Conservation (phyloP, 176 grass and related monocot genomes). For the Carex pumila region DNA sequence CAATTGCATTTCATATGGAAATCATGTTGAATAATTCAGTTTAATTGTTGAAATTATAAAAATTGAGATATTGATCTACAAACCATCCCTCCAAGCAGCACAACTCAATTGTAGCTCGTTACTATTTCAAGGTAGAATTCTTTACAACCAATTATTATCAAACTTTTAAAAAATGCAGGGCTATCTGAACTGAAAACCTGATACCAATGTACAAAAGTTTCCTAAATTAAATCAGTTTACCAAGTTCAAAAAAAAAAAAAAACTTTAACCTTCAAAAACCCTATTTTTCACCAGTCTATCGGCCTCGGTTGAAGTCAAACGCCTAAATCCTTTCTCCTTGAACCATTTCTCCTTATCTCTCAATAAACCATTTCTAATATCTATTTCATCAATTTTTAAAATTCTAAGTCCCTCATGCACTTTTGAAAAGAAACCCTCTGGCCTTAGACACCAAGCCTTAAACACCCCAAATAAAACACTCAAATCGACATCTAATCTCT, state of each 20-base stretch:
- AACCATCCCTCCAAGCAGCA: neutral
- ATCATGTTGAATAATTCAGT: no score
- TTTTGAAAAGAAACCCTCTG: constrained; percentile 71
- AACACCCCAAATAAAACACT: constrained; percentile 61
- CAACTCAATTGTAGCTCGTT: neutral
- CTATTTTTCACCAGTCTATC: constrained; percentile 58
- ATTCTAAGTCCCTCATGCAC: constrained; percentile 54
- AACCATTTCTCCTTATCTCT: constrained; percentile 35
- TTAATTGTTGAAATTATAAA: no score
- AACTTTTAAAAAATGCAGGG: neutral
- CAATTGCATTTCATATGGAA: no score
- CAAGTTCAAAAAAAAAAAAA: neutral
- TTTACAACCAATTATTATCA: neutral
- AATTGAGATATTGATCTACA: no score
- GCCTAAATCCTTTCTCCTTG: constrained; percentile 52
- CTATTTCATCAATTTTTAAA: constrained; percentile 38
- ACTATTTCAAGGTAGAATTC: neutral
- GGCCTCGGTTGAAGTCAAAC: constrained; percentile 39
- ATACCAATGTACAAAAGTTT: neutral
- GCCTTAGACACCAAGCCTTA: constrained; percentile 84
- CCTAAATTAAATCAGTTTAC: neutral
- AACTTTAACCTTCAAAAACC: constrained; percentile 33
- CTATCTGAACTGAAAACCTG: constrained; percentile 3
- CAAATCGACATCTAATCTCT: constrained; percentile 50
- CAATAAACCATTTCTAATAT: constrained; percentile 30